phyloP scores from a whole-genome alignment of 441 rosid species.

The Erodium texanum region DNA sequence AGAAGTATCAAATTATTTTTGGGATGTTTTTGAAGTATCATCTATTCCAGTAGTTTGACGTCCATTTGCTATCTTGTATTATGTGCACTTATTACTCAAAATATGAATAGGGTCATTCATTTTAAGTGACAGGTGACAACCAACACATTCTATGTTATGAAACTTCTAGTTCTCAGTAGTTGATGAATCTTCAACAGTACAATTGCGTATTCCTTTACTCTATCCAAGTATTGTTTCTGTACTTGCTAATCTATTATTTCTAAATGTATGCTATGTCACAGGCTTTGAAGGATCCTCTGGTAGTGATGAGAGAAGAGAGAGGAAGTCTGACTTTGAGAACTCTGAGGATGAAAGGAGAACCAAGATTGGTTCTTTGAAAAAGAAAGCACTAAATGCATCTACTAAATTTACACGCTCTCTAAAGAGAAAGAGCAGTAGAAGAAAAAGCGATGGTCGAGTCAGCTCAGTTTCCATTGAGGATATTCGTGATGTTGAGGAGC shows the following conservation, averaged over 20 bases:
- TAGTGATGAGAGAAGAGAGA: conserved; percentile 88
- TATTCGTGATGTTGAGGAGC: conserved; percentile 75
- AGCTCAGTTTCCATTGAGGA: conserved; percentile 96
- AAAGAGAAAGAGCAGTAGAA: conserved; percentile 67
- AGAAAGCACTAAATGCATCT: conserved; percentile 85
- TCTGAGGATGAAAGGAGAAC: conserved; percentile 99
- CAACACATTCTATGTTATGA: background rate
- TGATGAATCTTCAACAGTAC: background rate
- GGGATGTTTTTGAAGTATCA: background rate
- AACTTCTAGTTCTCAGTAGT: conserved; percentile 1
- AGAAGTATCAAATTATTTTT: background rate
- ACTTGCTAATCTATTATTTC: background rate
- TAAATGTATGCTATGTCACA: conserved; percentile 21
- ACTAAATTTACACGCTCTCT: conserved; percentile 84
- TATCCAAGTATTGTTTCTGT: background rate
- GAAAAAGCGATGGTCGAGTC: conserved; percentile 82
- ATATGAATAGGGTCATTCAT: background rate
- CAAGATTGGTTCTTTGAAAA: conserved; percentile 76
- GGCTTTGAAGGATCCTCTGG: conserved; percentile 86
- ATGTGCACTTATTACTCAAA: background rate
- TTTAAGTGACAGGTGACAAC: background rate
- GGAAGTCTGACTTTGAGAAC: conserved; percentile 91
- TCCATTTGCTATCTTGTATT: background rate
- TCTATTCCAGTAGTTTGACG: background rate
- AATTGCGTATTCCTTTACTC: background rate